Conservation (phyloP, 345 rosid genomes). For the Fremontodendron californicum region DNA sequence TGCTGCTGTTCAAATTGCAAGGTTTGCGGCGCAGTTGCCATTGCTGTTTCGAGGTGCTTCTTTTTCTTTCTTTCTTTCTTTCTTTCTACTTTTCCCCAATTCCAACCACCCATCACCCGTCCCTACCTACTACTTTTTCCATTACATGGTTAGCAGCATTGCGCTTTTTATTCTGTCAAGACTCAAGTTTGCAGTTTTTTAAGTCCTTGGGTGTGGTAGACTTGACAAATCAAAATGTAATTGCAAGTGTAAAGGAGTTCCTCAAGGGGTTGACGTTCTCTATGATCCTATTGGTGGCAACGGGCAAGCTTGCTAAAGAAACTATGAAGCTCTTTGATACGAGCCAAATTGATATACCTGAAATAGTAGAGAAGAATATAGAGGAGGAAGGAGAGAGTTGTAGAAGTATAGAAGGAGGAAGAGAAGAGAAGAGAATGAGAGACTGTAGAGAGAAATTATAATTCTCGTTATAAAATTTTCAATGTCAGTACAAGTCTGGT, state of each 20-base stretch:
- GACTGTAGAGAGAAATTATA: no score
- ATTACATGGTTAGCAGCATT: not conserved
- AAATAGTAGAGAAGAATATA: no score
- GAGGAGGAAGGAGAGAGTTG: no score
- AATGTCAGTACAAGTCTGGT: no score
- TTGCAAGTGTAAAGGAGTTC: constrained; percentile 61
- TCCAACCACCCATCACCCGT: no score
- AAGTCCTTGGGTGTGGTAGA: constrained; percentile 79
- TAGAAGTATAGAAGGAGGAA: no score
- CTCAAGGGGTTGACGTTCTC: constrained; percentile 79
- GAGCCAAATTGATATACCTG: no score
- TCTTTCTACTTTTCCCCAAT: no score
- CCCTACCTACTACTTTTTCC: not conserved
- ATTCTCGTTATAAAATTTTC: no score
- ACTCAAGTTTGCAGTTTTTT: constrained; percentile 35
- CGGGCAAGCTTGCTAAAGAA: constrained; percentile 74
- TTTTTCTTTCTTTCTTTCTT: no score
- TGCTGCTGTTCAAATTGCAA: constrained; percentile 88
- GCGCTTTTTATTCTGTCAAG: not conserved
- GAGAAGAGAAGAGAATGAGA: no score
- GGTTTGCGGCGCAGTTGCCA: constrained; percentile 71
- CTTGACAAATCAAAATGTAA: constrained; percentile 56
- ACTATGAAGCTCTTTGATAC: constrained; percentile 73
- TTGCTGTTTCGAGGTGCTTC: constrained; percentile 78
- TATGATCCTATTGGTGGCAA: constrained; percentile 96